These are phyloP conservation scores for Ganoderma leucocontextum DNA, from an alignment of 1,284 basidiomycete species.

Conservation along the genomic window DNA sequence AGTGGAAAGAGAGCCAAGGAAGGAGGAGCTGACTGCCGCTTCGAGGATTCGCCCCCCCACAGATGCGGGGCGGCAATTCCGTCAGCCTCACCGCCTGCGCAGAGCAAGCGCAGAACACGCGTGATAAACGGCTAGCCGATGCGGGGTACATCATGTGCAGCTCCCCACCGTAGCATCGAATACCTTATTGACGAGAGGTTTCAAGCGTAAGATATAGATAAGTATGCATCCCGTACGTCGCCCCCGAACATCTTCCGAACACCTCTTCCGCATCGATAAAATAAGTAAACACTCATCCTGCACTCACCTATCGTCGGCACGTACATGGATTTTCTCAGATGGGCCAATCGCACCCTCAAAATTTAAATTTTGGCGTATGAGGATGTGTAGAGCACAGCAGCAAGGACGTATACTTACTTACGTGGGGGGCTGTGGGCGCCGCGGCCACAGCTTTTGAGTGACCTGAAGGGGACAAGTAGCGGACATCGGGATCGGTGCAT, in stretches of 20 bases:
- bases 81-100: background rate
- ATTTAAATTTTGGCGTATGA: background rate
- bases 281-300: background rate
- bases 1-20: background rate
- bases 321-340: background rate
- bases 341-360: background rate
- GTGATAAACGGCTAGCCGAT: slow-evolving; percentile 18
- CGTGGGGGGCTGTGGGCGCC: background rate
- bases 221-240: background rate
- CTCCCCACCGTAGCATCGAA: slow-evolving; percentile 3
- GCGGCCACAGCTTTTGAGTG: background rate
- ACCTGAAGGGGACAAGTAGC: background rate
- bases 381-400: background rate
- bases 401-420: background rate
- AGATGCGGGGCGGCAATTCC: slow-evolving; percentile 7
- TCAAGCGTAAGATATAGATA: background rate
- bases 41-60: background rate
- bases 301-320: background rate
- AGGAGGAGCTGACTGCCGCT: background rate
- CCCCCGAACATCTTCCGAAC: slow-evolving; percentile 4
- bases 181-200: background rate
- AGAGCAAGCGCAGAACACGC: background rate
- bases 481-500: background rate
- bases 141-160: slow-evolving; percentile 15
- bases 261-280: background rate